Base-by-base conservation (phyloP, 331 rosid genomes). In the Dryas integrifolia region DNA sequence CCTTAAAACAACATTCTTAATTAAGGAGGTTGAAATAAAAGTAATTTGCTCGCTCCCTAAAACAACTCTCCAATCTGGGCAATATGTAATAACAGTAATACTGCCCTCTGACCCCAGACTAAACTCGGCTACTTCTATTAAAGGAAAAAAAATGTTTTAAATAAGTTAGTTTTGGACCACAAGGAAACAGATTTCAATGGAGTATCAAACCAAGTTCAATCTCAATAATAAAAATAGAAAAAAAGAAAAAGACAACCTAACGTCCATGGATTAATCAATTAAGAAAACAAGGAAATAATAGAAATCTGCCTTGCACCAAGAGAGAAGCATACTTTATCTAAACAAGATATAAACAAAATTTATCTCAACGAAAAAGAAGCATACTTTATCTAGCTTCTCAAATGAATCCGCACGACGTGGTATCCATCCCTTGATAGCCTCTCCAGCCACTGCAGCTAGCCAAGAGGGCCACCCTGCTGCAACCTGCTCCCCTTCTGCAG, bases 401-500 rank as follows among this genome's bases (percentile, higher is more conserved):
- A 94, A 94, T 30, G 98, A 94, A 82, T 94, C 98, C 0, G 97
- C 98, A 6, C 96, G 90, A 18, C 98, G 92, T 0, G 97, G 97
- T 64, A 90, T 62, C 98, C 97, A 94, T 72, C 98, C 98, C 70
- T 84, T 85, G 86, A 94, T 88, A 73, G 98, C 98, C 79, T 91
- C 98, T 72, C 97, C 98, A 43, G 98, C 98, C 73, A 91, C 97
- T 8, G 96, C 96, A 50, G 92, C 95, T 75, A 94, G 74, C 98
- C 98, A 94, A 7, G 92, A 77, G 0, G 98, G 98, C 98, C 98
- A 94, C 18, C 97, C 98, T 60, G 96, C 98, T 9, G 98, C 96
- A 81, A 91, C 81, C 77, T 91, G 97, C 76, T 94, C 98, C 60
- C 97, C 98, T 85, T 94, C 98, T 8, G 77, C 70, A 52, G 98